Conservation (phyloP, 176 grass and related monocot genomes). For the Saccharum spontaneum region DNA sequence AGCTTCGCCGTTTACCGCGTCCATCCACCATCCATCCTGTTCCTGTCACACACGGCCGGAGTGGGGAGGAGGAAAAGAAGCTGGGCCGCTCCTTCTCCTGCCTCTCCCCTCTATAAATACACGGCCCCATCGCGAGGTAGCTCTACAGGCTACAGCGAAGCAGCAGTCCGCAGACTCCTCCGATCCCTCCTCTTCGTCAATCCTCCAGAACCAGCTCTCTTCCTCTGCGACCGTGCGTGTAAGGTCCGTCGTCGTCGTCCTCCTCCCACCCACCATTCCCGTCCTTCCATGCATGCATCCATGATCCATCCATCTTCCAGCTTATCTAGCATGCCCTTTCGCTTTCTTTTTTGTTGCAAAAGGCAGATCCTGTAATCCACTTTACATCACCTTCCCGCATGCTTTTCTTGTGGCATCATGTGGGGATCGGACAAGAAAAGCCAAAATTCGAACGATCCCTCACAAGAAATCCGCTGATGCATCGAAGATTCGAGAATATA, state of each 20-base stretch:
- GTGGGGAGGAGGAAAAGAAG: slow-evolving; percentile 20
- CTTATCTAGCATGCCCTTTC: neutral
- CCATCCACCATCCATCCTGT: neutral
- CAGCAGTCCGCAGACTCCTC: slow-evolving; percentile 6
- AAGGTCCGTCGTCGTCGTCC: neutral
- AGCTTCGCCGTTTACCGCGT: neutral
- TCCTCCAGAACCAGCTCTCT: slow-evolving; percentile 2
- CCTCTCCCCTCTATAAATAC: slow-evolving; percentile 41
- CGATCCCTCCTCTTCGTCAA: neutral
- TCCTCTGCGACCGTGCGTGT: neutral
- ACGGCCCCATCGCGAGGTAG: neutral
- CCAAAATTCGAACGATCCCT: neutral
- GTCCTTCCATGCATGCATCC: neutral
- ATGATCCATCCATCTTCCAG: neutral
- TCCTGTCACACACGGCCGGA: neutral
- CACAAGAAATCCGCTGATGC: neutral
- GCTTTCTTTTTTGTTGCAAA: neutral
- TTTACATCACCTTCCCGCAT: slow-evolving; percentile 6
- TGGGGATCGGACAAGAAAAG: neutral
- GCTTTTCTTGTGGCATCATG: neutral
- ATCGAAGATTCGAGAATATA: neutral
- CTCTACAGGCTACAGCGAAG: neutral
- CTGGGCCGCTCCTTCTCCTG: slow-evolving; percentile 6
- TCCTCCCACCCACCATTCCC: neutral
- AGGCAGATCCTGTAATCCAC: slow-evolving; percentile 25